These are phyloP conservation scores for Neonectria neomacrospora DNA, from an alignment of 2,329 filamentous ascomycete genomes.

Conservation along the genomic window DNA sequence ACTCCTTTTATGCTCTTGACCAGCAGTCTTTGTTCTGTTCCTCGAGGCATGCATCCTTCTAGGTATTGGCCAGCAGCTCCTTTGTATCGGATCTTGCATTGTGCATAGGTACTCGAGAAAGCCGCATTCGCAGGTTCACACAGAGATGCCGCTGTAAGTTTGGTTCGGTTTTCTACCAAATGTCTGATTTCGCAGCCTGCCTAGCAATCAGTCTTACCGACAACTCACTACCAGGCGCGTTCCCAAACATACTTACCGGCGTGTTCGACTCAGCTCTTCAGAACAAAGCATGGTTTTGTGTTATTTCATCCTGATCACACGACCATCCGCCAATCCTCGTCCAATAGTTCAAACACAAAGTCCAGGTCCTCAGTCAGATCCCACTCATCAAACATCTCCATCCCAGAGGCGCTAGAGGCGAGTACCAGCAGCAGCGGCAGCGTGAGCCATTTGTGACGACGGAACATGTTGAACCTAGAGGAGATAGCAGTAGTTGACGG, in stretches of 20 bases:
- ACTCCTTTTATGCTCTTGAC: background rate
- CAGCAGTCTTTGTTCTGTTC: background rate
- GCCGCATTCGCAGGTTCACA: no score
- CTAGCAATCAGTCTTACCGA: background rate
- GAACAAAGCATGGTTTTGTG: background rate
- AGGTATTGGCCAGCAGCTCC: background rate
- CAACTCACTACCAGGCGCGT: background rate
- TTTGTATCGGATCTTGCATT: background rate
- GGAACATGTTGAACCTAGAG: constrained; percentile 6
- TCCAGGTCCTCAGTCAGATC: constrained; percentile 20
- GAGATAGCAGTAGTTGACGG: background rate
- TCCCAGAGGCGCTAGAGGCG: background rate
- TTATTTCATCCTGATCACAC: background rate
- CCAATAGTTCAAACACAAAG: constrained; percentile 21
- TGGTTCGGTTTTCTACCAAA: no score
- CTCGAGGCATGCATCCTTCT: background rate
- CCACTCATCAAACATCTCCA: constrained; percentile 22
- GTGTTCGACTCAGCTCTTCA: background rate
- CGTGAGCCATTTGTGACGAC: constrained; percentile 3
- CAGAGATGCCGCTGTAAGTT: background rate
- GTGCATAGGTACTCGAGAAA: background rate
- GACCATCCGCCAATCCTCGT: constrained; percentile 1
- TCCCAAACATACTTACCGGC: background rate
- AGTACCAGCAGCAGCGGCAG: constrained; percentile 3
- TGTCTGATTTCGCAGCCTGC: background rate